phyloP scores from a whole-genome alignment of 306 rosid species.

The Delonix regia region DNA sequence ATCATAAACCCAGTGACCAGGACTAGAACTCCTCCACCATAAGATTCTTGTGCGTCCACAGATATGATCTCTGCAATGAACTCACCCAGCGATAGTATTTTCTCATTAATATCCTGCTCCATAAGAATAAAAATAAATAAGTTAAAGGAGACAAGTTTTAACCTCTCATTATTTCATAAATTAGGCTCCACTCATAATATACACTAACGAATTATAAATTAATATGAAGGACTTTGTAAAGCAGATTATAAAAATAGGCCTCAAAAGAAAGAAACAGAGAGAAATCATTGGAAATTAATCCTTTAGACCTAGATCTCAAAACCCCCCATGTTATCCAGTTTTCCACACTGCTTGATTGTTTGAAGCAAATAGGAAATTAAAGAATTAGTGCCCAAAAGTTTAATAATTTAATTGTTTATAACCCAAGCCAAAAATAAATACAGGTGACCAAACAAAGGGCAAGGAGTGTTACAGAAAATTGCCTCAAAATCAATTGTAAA shows the following conservation, averaged over 20 bases:
- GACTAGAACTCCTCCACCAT: conserved; percentile 74
- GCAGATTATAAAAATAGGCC: neutral
- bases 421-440: neutral
- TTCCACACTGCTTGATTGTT: neutral
- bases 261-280: neutral
- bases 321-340: neutral
- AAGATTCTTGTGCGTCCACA: conserved; percentile 90
- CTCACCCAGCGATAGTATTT: conserved; percentile 72
- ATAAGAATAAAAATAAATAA: conserved; percentile 5
- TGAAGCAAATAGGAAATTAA: neutral
- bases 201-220: neutral
- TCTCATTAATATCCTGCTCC: conserved; percentile 76
- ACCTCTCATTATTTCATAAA: neutral
- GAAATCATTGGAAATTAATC: neutral
- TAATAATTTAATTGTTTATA: neutral
- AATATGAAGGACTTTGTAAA: neutral
- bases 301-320: neutral
- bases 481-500: neutral
- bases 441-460: neutral
- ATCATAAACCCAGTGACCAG: conserved; percentile 84
- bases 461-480: neutral
- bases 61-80: conserved; percentile 59
- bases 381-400: neutral
- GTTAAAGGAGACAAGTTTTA: neutral
- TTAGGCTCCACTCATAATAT: neutral